Evolutionary conservation across 169 alveolate genomes (phyloP).

Genomic region (Eimeria acervulina): DNA sequence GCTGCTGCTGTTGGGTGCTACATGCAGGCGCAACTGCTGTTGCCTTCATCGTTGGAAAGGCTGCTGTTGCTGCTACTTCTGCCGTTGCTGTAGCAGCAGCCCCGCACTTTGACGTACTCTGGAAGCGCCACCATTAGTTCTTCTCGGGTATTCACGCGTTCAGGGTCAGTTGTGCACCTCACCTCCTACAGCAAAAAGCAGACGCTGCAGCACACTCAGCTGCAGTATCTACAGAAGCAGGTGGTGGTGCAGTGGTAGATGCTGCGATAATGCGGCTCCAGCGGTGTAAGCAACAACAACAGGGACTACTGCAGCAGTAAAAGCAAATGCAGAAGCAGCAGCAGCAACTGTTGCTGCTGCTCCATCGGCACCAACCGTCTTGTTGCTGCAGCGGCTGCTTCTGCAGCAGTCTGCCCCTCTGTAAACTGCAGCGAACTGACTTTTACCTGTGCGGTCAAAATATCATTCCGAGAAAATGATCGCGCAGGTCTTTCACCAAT

Average conservation of each 20-base stretch:
- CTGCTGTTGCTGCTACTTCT: slow-evolving; percentile 46
- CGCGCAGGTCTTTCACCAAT: not conserved
- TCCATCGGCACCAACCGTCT: not conserved
- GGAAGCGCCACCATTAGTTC: slow-evolving; percentile 95
- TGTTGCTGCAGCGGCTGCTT: slow-evolving; percentile 9
- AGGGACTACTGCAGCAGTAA: not conserved
- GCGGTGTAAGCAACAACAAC: not conserved
- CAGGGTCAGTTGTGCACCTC: slow-evolving; percentile 98
- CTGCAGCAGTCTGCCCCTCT: not conserved
- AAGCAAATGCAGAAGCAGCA: slow-evolving; percentile 9
- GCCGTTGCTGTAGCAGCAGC: slow-evolving; percentile 86
- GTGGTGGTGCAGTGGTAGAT: not conserved
- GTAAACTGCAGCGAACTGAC: not conserved
- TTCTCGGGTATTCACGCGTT: slow-evolving; percentile 92
- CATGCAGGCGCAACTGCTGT: slow-evolving; percentile 34
- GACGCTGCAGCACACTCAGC: not conserved
- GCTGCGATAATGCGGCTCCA: not conserved
- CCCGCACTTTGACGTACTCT: slow-evolving; percentile 85
- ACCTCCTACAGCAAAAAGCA: slow-evolving; percentile 89
- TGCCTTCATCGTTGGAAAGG: not conserved
- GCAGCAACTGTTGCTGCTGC: slow-evolving; percentile 19
- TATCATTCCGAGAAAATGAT: not conserved
- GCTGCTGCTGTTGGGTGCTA: slow-evolving; percentile 52
- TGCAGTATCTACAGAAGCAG: too few species aligned
- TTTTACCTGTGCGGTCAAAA: slow-evolving; percentile 53